Base-by-base conservation (phyloP, 108 stramenopile genomes). In the Discostella stelligeroides region DNA sequence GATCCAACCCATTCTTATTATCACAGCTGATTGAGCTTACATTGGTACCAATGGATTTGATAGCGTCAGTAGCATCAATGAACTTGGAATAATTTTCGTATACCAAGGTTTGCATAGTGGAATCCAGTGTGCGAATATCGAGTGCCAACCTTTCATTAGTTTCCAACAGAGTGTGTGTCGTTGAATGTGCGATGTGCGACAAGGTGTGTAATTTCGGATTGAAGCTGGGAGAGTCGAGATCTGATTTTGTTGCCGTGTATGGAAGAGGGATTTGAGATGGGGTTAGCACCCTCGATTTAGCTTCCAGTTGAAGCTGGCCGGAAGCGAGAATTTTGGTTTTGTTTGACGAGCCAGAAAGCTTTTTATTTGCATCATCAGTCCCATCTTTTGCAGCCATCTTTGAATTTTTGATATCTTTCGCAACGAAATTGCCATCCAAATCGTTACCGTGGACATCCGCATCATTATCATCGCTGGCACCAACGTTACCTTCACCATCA, bases 81-180 rank as follows among this genome's bases (percentile, higher is more conserved):
- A 99, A 99, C 63, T 98, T 97, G 74, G 90, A 91, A 86, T 99
- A 99, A 81, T 99, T 99, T 66, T 98, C 99, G 72, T 99, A 99
- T 25, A 99, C 99, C 51, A 99, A 77, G 27, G 95, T 97, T 77
- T 99, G 99, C 97, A 98, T 95, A 27, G 96, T 91, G 48, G 92
- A 87, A 77, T 98, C 98, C 14, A 99, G 79, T 0, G 85, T 87
- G 23, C 94, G 82, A 27, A 95, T 88, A 62, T 90, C 87, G 29
- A 86, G 68, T 11, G 94, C 83, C 46, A 95, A 62, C 0, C 68
- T 66, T 73, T 95, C 89, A 57, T 92, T 85, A 7, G 67, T 74
- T 70, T 90, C 89, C 15, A 95, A 79, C n/a, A 95, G 53, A 0
- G 80, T 68, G 45, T 86, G 85, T 11, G 82, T 70, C 41, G 76